Base-by-base conservation (phyloP, 2,329 filamentous ascomycete species). In the Fonsecaea pedrosoi region DNA sequence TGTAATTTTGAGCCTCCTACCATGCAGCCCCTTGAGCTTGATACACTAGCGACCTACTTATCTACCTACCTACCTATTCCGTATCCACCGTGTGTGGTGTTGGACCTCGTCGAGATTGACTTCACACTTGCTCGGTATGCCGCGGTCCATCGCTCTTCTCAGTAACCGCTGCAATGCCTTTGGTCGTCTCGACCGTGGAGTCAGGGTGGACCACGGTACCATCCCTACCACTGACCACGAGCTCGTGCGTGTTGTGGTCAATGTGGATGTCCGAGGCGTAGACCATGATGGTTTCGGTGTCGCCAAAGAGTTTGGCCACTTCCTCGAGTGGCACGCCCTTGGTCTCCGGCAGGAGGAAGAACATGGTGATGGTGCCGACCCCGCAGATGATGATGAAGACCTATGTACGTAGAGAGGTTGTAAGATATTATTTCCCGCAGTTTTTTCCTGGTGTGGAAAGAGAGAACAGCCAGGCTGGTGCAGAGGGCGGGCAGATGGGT, bases 341-440 rank as follows among this genome's bases (percentile, higher is more conserved):
- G 0, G 90, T 92, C 78, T 92, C 86, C 0, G 89, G 89, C 71
- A 87, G 87, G 12, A 84, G 76, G 69, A 92, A 82, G 75, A 86
- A 86, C 74, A 91, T 87, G 75, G 92, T 90, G 59, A 92, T 75
- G 54, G 88, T 87, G 72, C 90, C 90, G 3, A 83, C 82, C 1
- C 83, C 83, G 75, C 90, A 91, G 81, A 92, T 92, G n/a, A 87
- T 84, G 10, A 85, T 91, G 74, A 94, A 94, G 70, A 50, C 45
- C 45, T 50, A 50, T 25, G 25, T 25, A 25, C 25, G 25, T 2
- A 2, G 25, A 25, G 25, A 25, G 25, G 25, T 25, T 25, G 25
- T 25, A 2, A 25, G 25, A 25, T 25, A 25, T 25, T 25, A 25
- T 25, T 25, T 25, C 25, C 25, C 25, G 25, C 25, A 25, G 25